Evolutionary conservation across 2,329 filamentous ascomycete genomes (phyloP).

Genomic region (Emmonsia crescens): DNA sequence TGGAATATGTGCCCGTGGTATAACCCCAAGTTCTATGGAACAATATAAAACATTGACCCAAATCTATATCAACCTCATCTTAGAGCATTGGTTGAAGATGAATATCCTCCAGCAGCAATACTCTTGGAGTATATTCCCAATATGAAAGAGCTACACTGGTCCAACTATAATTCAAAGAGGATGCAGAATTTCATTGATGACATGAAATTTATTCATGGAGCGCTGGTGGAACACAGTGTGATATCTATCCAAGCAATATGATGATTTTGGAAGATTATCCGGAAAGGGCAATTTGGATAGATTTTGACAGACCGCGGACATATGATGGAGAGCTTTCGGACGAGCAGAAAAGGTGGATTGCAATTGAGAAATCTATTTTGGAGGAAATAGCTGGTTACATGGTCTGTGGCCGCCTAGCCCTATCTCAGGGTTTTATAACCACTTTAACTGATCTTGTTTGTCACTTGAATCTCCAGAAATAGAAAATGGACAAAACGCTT

Average conservation of each 20-base stretch:
- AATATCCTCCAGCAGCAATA: constrained; percentile 14
- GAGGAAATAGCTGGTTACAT: background rate
- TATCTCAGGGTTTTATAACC: background rate
- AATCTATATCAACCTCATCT: background rate
- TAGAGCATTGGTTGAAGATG: constrained; percentile 9
- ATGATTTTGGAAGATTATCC: constrained; percentile 13
- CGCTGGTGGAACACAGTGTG: constrained; percentile 14
- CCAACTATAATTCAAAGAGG: constrained; percentile 14
- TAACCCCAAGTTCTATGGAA: constrained; percentile 6
- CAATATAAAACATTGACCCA: constrained; percentile 5
- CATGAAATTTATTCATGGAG: constrained; percentile 15
- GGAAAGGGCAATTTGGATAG: constrained; percentile 15
- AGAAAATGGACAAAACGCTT: background rate
- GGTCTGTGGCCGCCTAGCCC: background rate
- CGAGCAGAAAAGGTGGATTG: constrained; percentile 11
- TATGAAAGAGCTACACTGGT: constrained; percentile 15
- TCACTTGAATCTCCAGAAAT: background rate
- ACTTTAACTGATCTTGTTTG: background rate
- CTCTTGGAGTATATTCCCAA: constrained; percentile 17
- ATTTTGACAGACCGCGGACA: constrained; percentile 18
- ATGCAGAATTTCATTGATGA: constrained; percentile 13
- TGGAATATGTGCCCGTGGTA: constrained; percentile 2
- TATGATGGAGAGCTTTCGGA: constrained; percentile 16
- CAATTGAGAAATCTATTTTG: background rate
- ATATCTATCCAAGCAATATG: constrained; percentile 18